Evolutionary conservation across 1,284 basidiomycete species (phyloP), one percentile per base, ranked within the genome.

Genomic region (Ceratorhiza oryzae-sativae): DNA sequence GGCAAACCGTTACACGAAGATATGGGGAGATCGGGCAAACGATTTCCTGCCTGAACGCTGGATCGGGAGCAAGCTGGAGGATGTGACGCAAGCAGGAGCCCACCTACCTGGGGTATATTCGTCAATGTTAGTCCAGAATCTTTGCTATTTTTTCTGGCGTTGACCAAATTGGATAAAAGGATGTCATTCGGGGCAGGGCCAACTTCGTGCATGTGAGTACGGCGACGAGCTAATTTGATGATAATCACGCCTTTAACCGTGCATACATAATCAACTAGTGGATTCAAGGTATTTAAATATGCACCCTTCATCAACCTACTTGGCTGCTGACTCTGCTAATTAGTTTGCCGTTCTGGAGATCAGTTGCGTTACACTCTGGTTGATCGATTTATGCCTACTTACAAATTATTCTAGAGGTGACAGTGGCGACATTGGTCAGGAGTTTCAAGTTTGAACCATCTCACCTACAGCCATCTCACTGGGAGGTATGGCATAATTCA

Each of bases 1-100:
- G 23, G 73, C 74, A 3, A 79, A 80, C 68, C 76, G 76, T 42
- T 78, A 80, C 74, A 32, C 34, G 12, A 27, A 49, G 41, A 68
- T 41, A 9, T 68, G 65, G 65, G 65, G 65, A 5, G 65, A 68
- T 12, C 51, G 30, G 13, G 34, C 65, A 6, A 6, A 46, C n/a
- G 51, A 58, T 25, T 68, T 56, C 41, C 27, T 15, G 20, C 65
- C 65, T 1, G 65, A 68, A 23, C 58, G 58, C 0, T 60, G 58
- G 58, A 58, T 58, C 13, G 65, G 53, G 4, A 41, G 25, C 53
- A 68, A 68, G 41, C 10, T 68, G 18, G 65, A 56, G 6, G 53
- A 68, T 9, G 53, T 68, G 15, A 55, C 53, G 1, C 20, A 58
- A 15, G 51, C 53, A 9, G 65, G 65, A 2, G 51, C 65, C 18